Base-by-base conservation (phyloP, 1,284 basidiomycete genomes). In the Apiotrichum sp. region DNA sequence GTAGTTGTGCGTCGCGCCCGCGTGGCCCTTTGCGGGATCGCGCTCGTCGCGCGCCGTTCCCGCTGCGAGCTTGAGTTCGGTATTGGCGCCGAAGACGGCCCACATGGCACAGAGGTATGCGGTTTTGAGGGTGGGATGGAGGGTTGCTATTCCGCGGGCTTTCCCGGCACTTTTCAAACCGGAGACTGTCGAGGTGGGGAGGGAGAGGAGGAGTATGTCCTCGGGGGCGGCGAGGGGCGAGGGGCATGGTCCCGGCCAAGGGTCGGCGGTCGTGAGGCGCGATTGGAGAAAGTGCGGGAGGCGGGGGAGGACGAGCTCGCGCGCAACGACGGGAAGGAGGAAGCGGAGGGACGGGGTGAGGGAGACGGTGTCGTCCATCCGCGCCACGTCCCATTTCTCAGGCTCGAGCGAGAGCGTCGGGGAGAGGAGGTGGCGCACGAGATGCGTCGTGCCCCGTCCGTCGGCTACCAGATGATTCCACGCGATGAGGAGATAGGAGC, bases 101-200 rank as follows among this genome's bases (percentile, higher is more conserved):
- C 69, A 70, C 11, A 73, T 56, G 8, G 70, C 64, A 7, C 59
- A 56, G 31, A 61, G 36, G 39, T 57, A 69, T 0, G 65, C 64
- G 9, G 62, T 53, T 46, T 66, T 62, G 34, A 75, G 46, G 13
- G 72, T 44, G 0, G 69, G 65, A 51, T 73, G 72, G 1, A 75
- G 62, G 0, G 72, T 72, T 4, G 36, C 42, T 6, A 71, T 61
- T 13, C 63, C 59, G n/a, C 64, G 50, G 9, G n/a, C 38, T 22
- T 61, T 64, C 9, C 64, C 65, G 0, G 46, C 40, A 0, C 39
- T 36, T 42, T 68, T 70, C 10, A 72, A 50, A 3, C 41, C n/a
- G 1, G 48, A 34, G 22, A 70, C 44, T 3, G 53, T n/a, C 1
- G 50, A 45, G 2, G 61, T 14, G 0, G 62, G 22, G 29, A 71